A percentile compares a stretch with the other conserved stretches of the same genome.
Conservation (phyloP, 2,329 filamentous ascomycete genomes). For the Ascochyta viciae-villosae region DNA sequence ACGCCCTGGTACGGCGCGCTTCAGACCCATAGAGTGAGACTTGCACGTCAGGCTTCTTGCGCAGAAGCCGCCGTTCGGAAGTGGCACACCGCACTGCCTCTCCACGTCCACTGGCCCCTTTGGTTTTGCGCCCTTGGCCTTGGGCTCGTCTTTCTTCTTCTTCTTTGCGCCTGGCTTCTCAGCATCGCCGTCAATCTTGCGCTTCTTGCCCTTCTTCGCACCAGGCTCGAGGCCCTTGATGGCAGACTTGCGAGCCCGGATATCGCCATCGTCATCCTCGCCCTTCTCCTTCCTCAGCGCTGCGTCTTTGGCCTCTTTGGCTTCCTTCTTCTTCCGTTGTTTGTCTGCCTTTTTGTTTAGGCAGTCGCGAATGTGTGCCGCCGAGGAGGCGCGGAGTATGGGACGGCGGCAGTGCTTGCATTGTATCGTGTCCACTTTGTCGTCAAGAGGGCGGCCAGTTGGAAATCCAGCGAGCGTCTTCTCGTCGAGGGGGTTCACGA, state of each 20-base stretch:
- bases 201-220: slow-evolving; percentile 55
- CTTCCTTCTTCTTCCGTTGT: slow-evolving; percentile 67
- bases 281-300: slow-evolving; percentile 57
- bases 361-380: slow-evolving; percentile 82
- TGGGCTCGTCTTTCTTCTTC: slow-evolving; percentile 94
- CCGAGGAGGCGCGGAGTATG: slow-evolving; percentile 75
- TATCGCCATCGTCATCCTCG: slow-evolving; percentile 52
- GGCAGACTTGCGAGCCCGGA: slow-evolving; percentile 50
- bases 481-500: slow-evolving; percentile 72
- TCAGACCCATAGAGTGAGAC: slow-evolving; percentile 93
- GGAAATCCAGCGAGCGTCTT: slow-evolving; percentile 79
- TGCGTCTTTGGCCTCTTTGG: slow-evolving; percentile 63
- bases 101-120: slow-evolving; percentile 95
- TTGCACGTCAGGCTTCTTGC: slow-evolving; percentile 92
- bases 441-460: slow-evolving; percentile 81
- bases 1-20: slow-evolving; percentile 84
- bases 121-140: slow-evolving; percentile 81
- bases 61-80: slow-evolving; percentile 86
- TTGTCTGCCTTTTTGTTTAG: slow-evolving; percentile 80
- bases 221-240: slow-evolving; percentile 51
- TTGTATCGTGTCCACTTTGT: slow-evolving; percentile 75
- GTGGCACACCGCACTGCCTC: slow-evolving; percentile 86
- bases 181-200: slow-evolving; percentile 63
- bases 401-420: slow-evolving; percentile 97
- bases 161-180: slow-evolving; percentile 83